Evolutionary conservation across 192 early-diverging fungal genomes (phyloP), one percentile per base, ranked within the genome.

Genomic region (Podila epicladia): DNA sequence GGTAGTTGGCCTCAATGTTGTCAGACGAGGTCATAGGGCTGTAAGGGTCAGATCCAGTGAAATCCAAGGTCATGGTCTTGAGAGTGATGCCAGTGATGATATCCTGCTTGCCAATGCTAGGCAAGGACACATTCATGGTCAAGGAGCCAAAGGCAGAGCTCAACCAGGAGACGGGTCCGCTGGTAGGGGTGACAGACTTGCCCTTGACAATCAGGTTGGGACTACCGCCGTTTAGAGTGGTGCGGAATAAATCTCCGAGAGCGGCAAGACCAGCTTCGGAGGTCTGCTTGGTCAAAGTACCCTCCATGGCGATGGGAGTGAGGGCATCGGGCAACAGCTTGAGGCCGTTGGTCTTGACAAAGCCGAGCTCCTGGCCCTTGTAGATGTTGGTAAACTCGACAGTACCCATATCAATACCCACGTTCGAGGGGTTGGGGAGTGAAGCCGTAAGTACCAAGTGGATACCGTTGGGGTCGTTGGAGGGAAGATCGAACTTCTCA

Each of bases 51-150:
- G 61, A 7, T 12, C 72, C 62, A 49, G 69, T 82, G 51, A 92
- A 92, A 19, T 75, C 79, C 63, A 92, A 74, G 60, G 84, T 82
- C 74, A 92, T 71, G 55, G 85, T 84, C 70, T 86, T 87, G 67
- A 90, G 72, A 17, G 68, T 75, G 58, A 92, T 85, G 59, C 80
- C 83, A 62, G 77, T 86, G 58, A 92, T 92, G 15, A 90, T 77
- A 1, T 85, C 76, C 38, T 88, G 76, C 55, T 75, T 82, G 55
- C 78, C 65, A 11, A 72, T 64, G n/a, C 79, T 79, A 45, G 72
- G 74, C 20, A 92, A 73, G 20, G 83, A 73, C 24, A 90, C 90
- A 49, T 85, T 72, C 62, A 92, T 73, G 12, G 70, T 64, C 70
- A 90, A 82, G n/a, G 83, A 61, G 11, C 73, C 31, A 74, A 90